Evolutionary conservation across 2,329 filamentous ascomycete genomes (phyloP).

Genomic region (Fusarium humuli): DNA sequence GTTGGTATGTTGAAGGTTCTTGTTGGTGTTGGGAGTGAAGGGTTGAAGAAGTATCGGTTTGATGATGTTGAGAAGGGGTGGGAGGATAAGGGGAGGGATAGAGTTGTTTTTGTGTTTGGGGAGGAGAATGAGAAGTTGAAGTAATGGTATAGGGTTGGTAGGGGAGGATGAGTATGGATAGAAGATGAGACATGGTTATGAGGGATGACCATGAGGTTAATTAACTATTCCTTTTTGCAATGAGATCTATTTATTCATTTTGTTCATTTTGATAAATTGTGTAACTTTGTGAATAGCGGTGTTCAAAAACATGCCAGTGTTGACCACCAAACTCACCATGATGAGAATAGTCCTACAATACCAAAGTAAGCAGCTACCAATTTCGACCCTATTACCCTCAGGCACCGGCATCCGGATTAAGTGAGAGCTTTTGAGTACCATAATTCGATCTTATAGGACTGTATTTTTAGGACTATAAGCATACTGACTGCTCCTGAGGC

Average conservation of each 20-base stretch:
- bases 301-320: too few species aligned
- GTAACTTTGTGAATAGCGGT: too few species aligned
- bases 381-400: too few species aligned
- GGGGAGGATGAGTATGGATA: too few species aligned
- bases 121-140: slow-evolving; percentile 21
- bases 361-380: too few species aligned
- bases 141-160: not conserved
- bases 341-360: too few species aligned
- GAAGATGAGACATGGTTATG: not conserved
- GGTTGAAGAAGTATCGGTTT: slow-evolving; percentile 38
- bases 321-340: too few species aligned
- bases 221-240: not conserved
- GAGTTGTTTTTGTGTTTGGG: slow-evolving; percentile 48
- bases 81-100: slow-evolving; percentile 37
- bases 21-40: slow-evolving; percentile 37
- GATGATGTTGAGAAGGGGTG: slow-evolving; percentile 47
- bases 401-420: fast-evolving
- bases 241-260: not conserved
- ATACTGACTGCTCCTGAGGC: fast-evolving
- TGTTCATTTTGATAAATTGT: too few species aligned
- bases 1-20: slow-evolving; percentile 45
- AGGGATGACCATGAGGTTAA: not conserved
- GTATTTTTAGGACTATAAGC: not conserved
- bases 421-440: too few species aligned
- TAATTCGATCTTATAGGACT: not conserved